Base-by-base conservation (phyloP, 805 yeast species). In the Scheffersomyces stipitis region DNA sequence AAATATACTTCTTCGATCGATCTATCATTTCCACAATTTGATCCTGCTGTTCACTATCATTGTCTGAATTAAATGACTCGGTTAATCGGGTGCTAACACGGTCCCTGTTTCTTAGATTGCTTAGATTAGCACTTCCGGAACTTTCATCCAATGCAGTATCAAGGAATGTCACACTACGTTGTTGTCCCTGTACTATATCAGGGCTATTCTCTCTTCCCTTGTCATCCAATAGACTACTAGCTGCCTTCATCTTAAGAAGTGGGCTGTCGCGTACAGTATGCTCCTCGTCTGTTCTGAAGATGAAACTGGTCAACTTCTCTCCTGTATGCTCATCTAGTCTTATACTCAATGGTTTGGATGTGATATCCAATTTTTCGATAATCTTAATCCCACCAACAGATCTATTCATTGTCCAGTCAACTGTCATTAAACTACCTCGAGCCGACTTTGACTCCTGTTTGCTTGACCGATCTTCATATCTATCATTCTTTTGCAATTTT, bases 1-100 rank as follows among this genome's bases (percentile, higher is more conserved):
- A 82, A 58, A 85, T 69, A 54, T 77, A 86, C 39, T 76, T 78
- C 18, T 86, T 76, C 0, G 97, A 87, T 32, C 97, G 66, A 30
- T 69, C 62, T 4, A 88, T 62, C 96, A 91, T 88, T 44, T 77
- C 74, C 17, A 78, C 58, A 15, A 66, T 51, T 15, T 68, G 56
- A 15, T 52, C 54, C 31, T 60, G 57, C 18, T 52, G 39, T 30
- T 48, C 56, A 28, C 9, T 7, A 10, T 20, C 24, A 7, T 7
- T 10, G 10, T 20, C 24, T 7, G 24, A 20, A 20, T 20, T 20
- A 10, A 20, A 20, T 7, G 24, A 20, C 24, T 20, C 24, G 10
- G 24, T 20, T 7, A 20, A 10, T 20, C 24, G 7, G 9, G 24
- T 7, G 10, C 9, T 7, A 20, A 20, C 9, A 10, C 9, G 9